phyloP scores from a whole-genome alignment of 2,329 filamentous ascomycete species.

The Diplodia corticola region DNA sequence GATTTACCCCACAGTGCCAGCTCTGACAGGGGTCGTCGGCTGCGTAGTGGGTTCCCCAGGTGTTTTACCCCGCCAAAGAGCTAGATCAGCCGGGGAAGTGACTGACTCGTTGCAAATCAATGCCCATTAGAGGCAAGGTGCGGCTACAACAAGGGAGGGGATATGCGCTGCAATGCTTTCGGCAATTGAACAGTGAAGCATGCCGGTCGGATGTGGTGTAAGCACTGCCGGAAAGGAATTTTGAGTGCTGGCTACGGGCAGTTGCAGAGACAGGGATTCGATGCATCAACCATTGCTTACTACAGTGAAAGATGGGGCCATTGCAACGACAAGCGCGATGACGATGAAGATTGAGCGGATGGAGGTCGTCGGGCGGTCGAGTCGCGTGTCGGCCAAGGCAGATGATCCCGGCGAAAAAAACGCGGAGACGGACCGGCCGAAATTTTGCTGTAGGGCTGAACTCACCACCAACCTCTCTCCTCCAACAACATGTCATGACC shows the following conservation, averaged over 20 bases:
- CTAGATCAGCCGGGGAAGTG: background rate
- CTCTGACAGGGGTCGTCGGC: slow-evolving; percentile 2
- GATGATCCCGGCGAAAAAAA: background rate
- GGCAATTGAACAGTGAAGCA: background rate
- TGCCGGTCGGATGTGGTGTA: background rate
- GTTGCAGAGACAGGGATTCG: background rate
- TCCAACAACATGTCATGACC: slow-evolving; percentile 23
- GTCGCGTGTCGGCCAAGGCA: background rate
- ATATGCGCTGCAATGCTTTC: background rate
- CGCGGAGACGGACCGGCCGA: background rate
- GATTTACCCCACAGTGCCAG: background rate
- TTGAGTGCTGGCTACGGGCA: background rate
- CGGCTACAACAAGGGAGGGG: background rate
- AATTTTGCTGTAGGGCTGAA: slow-evolving; percentile 15
- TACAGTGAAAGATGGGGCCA: background rate
- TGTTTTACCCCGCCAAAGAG: slow-evolving; percentile 1
- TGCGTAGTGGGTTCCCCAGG: background rate
- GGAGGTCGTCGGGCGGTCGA: background rate
- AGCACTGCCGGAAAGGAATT: background rate
- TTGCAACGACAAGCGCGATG: background rate
- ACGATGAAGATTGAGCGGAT: background rate
- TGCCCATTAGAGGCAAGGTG: background rate
- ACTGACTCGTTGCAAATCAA: slow-evolving; percentile 6
- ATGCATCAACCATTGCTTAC: background rate
- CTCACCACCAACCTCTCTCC: slow-evolving; percentile 2